Base-by-base conservation (phyloP, 2,329 filamentous ascomycete genomes). In the Endoconidiophora laricicola region DNA sequence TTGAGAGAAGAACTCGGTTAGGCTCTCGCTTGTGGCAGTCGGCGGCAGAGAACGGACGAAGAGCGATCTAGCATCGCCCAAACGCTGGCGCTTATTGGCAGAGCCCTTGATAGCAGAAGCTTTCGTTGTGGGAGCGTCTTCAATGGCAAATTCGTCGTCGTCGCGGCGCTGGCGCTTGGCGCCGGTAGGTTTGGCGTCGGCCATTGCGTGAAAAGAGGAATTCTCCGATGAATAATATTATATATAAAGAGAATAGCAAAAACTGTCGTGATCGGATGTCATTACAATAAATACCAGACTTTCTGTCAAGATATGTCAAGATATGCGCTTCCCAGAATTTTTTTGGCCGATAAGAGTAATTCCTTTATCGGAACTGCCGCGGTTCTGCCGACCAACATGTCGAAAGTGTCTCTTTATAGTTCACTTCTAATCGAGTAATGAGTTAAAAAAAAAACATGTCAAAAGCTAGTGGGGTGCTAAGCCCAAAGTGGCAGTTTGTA, bases 1-100 rank as follows among this genome's bases (percentile, higher is more conserved):
- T 63, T 95, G 79, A 5, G 91, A 96, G 67, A 98, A 98, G 64
- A 88, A 82, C 53, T 86, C 81, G 53, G 87, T 85, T 55, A 98
- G 72, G 48, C 74, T 74, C 60, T 95, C 87, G 61, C 78, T 85
- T 33, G 88, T 96, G 37, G 82, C 81, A 22, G 73, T 75, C 20
- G 81, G 67, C 18, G 88, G 85, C 44, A 98, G 75, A 46, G 84
- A 88, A 58, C 90, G 85, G 56, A 98, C 81, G 67, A 98, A 98
- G 57, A 98, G 78, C 43, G 90, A 85, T 58, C 79, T 71, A 56
- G 74, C 73, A 52, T 74, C 73, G 53, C 80, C 76, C 52, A 75
- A 70, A 55, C 73, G 68, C 26, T 71, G 65, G 59, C 76, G 78
- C 61, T 81, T 81, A 37, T 65, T 60, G 12, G 58, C 59, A 24